A percentile compares a stretch with the other conserved stretches of the same genome.
Evolutionary conservation across 352 stramenopile genomes (phyloP).

Genomic region (Thalassiosira exigua): DNA sequence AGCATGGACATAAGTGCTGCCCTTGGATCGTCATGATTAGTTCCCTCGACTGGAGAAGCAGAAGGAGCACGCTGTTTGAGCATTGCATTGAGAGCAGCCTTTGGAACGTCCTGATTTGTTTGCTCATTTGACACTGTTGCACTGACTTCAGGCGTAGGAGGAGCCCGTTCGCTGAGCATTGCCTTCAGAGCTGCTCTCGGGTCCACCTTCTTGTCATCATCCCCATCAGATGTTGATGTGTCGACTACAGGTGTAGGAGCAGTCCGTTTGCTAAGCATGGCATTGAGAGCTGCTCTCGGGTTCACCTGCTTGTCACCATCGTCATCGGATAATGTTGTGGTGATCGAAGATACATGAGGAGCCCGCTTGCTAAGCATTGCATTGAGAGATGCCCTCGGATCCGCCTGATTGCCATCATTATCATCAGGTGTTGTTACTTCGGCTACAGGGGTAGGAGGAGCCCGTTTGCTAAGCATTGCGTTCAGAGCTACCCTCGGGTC

Average conservation of each 20-base stretch:
- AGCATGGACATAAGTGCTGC: slow-evolving; percentile 48
- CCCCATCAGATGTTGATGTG: neutral
- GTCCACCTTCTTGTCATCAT: neutral
- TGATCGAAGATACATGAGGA: neutral
- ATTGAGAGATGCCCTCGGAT: slow-evolving; percentile 40
- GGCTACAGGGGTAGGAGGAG: neutral
- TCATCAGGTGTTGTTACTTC: no score
- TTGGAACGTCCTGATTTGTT: slow-evolving; percentile 26
- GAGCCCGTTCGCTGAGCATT: slow-evolving; percentile 50
- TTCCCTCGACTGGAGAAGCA: neutral
- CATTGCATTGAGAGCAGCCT: slow-evolving; percentile 39
- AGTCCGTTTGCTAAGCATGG: slow-evolving; percentile 48
- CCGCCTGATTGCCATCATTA: neutral
- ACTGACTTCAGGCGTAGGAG: neutral
- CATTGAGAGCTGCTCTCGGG: slow-evolving; percentile 39
- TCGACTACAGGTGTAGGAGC: neutral
- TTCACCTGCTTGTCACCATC: slow-evolving; percentile 3
- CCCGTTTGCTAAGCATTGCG: slow-evolving; percentile 53
- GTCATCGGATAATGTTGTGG: neutral
- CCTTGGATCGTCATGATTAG: slow-evolving; percentile 15
- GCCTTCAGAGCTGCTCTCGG: slow-evolving; percentile 42
- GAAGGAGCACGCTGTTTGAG: slow-evolving; percentile 42
- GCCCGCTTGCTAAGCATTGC: slow-evolving; percentile 50
- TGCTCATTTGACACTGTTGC: neutral
- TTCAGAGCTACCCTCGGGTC: slow-evolving; percentile 35